Percentiles rank a stretch among this genome's conserved stretches.
phyloP scores from a whole-genome alignment of 1,284 basidiomycete species.

The Cerrena zonata region DNA sequence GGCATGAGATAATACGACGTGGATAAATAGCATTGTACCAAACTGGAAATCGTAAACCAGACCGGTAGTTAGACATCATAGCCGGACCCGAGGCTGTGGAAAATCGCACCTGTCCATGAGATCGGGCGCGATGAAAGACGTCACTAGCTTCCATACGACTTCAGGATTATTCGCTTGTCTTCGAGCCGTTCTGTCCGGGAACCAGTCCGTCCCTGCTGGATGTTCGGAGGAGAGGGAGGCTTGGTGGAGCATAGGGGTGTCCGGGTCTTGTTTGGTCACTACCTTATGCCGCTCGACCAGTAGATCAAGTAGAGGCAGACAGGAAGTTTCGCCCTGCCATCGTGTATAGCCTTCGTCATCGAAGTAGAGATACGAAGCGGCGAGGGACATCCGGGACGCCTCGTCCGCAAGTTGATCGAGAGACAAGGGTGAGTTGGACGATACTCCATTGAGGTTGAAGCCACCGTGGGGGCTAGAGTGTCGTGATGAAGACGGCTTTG shows the following conservation, averaged over 20 bases:
- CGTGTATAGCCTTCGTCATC: slow-evolving; percentile 78
- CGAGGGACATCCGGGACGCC: slow-evolving; percentile 52
- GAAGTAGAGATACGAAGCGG: slow-evolving; percentile 73
- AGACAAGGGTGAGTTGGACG: slow-evolving; percentile 15
- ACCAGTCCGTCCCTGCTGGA: slow-evolving; percentile 47
- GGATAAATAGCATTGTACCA: slow-evolving; percentile 77
- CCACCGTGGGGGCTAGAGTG: slow-evolving; percentile 39
- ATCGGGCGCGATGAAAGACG: slow-evolving; percentile 73
- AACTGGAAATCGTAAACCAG: slow-evolving; percentile 33
- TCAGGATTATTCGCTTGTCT: slow-evolving; percentile 77
- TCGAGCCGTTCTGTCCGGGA: slow-evolving; percentile 69
- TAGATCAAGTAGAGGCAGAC: slow-evolving; percentile 77
- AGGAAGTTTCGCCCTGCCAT: slow-evolving; percentile 87
- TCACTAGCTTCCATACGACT: slow-evolving; percentile 68
- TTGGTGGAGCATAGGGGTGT: slow-evolving; percentile 17
- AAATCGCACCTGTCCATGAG: slow-evolving; percentile 77
- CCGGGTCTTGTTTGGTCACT: slow-evolving; percentile 30
- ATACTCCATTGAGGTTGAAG: slow-evolving; percentile 11
- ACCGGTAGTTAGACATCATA: slow-evolving; percentile 4
- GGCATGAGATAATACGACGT: slow-evolving; percentile 89
- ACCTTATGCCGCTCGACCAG: slow-evolving; percentile 55
- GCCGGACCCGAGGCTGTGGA: background rate
- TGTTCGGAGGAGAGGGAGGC: slow-evolving; percentile 4
- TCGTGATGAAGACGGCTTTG: slow-evolving; percentile 30
- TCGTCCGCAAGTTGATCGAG: slow-evolving; percentile 52